phyloP scores from a whole-genome alignment of 1,284 basidiomycete species.

The Trichosporon sp. region DNA sequence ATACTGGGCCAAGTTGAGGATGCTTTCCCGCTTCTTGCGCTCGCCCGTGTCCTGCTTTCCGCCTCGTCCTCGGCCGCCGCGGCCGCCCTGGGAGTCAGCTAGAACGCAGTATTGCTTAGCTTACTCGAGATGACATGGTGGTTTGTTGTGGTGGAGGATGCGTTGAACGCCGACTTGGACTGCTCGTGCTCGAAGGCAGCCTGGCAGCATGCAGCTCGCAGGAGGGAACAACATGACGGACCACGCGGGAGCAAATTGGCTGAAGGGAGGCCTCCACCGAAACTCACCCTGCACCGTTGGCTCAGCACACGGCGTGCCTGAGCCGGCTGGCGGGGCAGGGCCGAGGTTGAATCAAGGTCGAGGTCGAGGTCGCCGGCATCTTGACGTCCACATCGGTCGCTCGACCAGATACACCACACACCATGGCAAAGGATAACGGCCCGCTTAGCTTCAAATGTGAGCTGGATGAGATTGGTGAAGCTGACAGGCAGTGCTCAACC shows the following conservation, averaged over 20 bases:
- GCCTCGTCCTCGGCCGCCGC: constrained; percentile 31
- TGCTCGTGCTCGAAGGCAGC: neutral
- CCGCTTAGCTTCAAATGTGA: constrained; percentile 39
- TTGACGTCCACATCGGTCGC: neutral
- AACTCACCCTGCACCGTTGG: neutral
- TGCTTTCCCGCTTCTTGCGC: constrained; percentile 88
- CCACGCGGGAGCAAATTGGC: neutral
- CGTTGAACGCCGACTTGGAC: neutral
- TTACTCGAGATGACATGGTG: constrained; percentile 23
- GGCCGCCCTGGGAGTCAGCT: constrained; percentile 17
- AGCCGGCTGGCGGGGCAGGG: no score
- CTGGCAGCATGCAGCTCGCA: neutral
- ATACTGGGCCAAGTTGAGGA: constrained; percentile 91
- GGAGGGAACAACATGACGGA: constrained; percentile 1
- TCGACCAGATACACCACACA: neutral
- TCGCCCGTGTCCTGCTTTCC: constrained; percentile 48
- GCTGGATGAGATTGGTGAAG: neutral
- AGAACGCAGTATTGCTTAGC: neutral
- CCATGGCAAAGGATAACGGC: constrained; percentile 9
- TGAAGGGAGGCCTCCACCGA: constrained; percentile 6
- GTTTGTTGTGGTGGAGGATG: neutral
- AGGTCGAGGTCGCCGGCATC: neutral
- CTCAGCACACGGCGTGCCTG: neutral
- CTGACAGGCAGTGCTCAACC: constrained; percentile 50
- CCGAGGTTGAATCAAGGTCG: no score